Evolutionary conservation across 257 asterid genomes (phyloP).

Genomic region (Fraxinus americana): DNA sequence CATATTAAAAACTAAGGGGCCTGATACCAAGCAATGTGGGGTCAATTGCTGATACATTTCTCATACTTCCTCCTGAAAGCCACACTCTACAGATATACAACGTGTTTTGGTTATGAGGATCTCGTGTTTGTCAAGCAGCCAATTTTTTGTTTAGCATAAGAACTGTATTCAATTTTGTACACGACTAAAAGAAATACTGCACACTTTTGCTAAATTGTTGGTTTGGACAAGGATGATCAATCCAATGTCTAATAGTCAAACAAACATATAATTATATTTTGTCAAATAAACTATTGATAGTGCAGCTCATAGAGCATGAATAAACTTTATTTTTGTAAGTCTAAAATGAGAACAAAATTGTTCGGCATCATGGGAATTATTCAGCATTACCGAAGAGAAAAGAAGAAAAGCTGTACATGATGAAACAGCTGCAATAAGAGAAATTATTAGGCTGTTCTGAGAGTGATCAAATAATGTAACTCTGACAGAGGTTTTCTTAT

Average conservation of each 20-base stretch:
- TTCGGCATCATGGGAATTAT: background rate
- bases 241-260: background rate
- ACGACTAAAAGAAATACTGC: slow-evolving; percentile 27
- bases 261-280: background rate
- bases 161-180: slow-evolving; percentile 36
- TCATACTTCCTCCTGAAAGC: slow-evolving; percentile 20
- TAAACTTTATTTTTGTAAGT: background rate
- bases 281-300: background rate
- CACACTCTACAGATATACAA: slow-evolving; percentile 2
- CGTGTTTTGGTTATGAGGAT: slow-evolving; percentile 31
- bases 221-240: background rate
- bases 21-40: slow-evolving; percentile 77
- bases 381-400: background rate
- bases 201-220: slow-evolving; percentile 22
- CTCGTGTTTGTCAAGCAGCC: slow-evolving; percentile 24
- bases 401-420: background rate
- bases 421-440: background rate
- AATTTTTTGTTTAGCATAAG: slow-evolving; percentile 33
- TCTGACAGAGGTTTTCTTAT: background rate
- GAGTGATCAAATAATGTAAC: background rate
- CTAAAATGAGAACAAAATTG: background rate
- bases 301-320: background rate
- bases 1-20: slow-evolving; percentile 76
- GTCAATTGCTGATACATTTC: slow-evolving; percentile 64
- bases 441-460: background rate